Percentiles rank a stretch among this genome's conserved stretches.
phyloP scores from a whole-genome alignment of 176 grass and related monocot species.

The Phoenix dactylifera region DNA sequence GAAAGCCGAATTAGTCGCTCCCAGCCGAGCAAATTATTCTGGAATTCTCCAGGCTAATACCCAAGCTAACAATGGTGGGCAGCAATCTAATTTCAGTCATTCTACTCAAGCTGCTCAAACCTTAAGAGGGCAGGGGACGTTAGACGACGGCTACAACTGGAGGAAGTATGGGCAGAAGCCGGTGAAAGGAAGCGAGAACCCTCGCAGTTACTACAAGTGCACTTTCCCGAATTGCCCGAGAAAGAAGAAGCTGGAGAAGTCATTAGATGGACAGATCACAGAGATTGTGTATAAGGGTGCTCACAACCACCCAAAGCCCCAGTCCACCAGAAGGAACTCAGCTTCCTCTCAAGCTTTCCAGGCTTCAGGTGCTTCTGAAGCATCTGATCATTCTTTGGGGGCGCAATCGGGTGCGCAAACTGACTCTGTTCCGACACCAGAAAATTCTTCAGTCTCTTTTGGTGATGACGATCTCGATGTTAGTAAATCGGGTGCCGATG shows the following conservation, averaged over 20 bases:
- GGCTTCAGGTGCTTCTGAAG: constrained; percentile 3
- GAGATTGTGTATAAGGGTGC: constrained; percentile 36
- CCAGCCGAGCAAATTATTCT: no score
- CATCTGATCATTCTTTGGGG: not conserved
- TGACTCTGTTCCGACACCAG: constrained; percentile 36
- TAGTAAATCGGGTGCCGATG: constrained; percentile 17
- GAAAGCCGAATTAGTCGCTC: not conserved
- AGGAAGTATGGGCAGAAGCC: constrained; percentile 41
- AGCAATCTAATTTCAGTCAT: not conserved
- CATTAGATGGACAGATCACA: constrained; percentile 22
- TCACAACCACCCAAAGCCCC: constrained; percentile 36
- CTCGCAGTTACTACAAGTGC: constrained; percentile 38
- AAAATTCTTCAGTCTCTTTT: constrained; percentile 73
- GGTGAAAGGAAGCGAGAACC: constrained; percentile 42
- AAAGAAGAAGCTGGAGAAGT: constrained; percentile 41
- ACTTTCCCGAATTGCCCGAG: constrained; percentile 25
- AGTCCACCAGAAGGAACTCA: constrained; percentile 27
- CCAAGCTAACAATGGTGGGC: not conserved
- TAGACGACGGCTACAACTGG: constrained; percentile 34
- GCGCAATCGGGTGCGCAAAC: constrained; percentile 20
- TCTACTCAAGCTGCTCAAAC: constrained; percentile 14
- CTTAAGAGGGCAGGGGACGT: constrained; percentile 13
- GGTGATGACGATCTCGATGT: constrained; percentile 55
- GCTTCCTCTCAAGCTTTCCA: constrained; percentile 11
- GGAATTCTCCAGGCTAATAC: not conserved